Percentiles rank a stretch among this genome's conserved stretches.
These are phyloP conservation scores for Pistacia atlantica DNA, from an alignment of 345 rosid species.

Conservation along the genomic window DNA sequence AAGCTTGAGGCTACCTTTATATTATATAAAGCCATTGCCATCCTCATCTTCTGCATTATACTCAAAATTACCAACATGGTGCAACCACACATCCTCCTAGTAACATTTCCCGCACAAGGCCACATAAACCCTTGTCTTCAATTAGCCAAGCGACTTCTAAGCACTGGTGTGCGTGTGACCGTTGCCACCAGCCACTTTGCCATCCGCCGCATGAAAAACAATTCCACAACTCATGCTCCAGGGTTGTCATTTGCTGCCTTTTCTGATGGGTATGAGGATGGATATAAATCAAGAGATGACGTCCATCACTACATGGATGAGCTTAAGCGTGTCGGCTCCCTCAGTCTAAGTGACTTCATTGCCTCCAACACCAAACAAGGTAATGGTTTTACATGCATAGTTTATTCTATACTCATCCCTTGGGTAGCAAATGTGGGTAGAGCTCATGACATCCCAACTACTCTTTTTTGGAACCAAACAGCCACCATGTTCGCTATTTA, in stretches of 20 bases:
- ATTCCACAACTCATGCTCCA: conserved; percentile 17
- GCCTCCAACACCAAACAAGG: no score
- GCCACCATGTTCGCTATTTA: conserved; percentile 19
- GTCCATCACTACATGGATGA: conserved; percentile 34
- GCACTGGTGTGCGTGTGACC: conserved; percentile 51
- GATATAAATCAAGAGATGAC: conserved; percentile 28
- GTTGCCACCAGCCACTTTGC: conserved; percentile 38
- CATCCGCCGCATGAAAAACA: conserved; percentile 42
- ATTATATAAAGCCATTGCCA: no score
- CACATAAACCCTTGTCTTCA: conserved; percentile 61
- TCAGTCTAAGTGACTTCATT: conserved; percentile 20
- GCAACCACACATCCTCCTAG: conserved; percentile 52
- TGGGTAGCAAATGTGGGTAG: no score
- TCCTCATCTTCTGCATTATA: not conserved
- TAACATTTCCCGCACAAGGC: conserved; percentile 61
- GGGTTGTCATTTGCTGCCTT: conserved; percentile 51
- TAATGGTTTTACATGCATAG: no score
- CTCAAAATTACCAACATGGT: not conserved
- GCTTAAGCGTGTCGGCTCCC: conserved; percentile 40
- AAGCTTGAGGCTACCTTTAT: no score
- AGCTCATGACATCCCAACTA: conserved; percentile 5
- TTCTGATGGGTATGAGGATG: conserved; percentile 70
- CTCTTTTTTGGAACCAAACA: conserved; percentile 20
- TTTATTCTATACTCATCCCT: no score
- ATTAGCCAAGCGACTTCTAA: conserved; percentile 55